phyloP scores from a whole-genome alignment of 2,329 filamentous ascomycete species.

The Cladosporium sp. region DNA sequence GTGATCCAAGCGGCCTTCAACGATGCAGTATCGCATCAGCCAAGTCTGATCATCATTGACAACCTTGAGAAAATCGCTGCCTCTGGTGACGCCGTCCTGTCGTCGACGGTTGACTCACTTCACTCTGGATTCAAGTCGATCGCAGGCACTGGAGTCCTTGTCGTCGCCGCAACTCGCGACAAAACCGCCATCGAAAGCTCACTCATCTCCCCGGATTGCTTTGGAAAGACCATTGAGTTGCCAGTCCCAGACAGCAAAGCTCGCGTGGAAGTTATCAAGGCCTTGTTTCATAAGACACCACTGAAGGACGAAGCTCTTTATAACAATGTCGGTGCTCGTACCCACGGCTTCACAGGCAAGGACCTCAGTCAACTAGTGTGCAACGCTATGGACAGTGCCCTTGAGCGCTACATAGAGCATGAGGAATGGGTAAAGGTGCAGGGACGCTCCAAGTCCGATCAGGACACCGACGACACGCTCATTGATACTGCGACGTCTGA shows the following conservation, averaged over 20 bases:
- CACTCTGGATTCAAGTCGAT: slow-evolving; percentile 54
- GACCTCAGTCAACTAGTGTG: slow-evolving; percentile 66
- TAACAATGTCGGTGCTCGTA: slow-evolving; percentile 61
- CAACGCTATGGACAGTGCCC: slow-evolving; percentile 43
- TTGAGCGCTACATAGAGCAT: slow-evolving; percentile 29
- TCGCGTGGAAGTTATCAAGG: slow-evolving; percentile 68
- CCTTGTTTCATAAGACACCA: slow-evolving; percentile 49
- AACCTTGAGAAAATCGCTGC: slow-evolving; percentile 66
- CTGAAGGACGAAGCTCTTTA: slow-evolving; percentile 45
- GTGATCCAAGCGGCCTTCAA: slow-evolving; percentile 65
- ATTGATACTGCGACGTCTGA: slow-evolving; percentile 11
- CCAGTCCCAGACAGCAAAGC: slow-evolving; percentile 69
- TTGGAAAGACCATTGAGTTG: slow-evolving; percentile 65
- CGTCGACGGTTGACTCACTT: slow-evolving; percentile 31
- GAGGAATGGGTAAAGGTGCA: slow-evolving; percentile 19
- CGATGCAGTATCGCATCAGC: slow-evolving; percentile 62
- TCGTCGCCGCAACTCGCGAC: slow-evolving; percentile 71
- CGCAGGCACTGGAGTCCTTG: slow-evolving; percentile 55
- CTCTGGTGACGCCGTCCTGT: slow-evolving; percentile 45
- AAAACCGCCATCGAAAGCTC: slow-evolving; percentile 65
- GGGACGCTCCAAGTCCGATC: background rate
- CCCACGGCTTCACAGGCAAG: slow-evolving; percentile 79
- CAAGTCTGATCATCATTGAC: slow-evolving; percentile 76
- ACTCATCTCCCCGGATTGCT: slow-evolving; percentile 60
- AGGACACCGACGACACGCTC: slow-evolving; percentile 11